A percentile compares a stretch with the other conserved stretches of the same genome.
phyloP scores from a whole-genome alignment of 2,329 filamentous ascomycete species.

The Fusarium oxysporum region DNA sequence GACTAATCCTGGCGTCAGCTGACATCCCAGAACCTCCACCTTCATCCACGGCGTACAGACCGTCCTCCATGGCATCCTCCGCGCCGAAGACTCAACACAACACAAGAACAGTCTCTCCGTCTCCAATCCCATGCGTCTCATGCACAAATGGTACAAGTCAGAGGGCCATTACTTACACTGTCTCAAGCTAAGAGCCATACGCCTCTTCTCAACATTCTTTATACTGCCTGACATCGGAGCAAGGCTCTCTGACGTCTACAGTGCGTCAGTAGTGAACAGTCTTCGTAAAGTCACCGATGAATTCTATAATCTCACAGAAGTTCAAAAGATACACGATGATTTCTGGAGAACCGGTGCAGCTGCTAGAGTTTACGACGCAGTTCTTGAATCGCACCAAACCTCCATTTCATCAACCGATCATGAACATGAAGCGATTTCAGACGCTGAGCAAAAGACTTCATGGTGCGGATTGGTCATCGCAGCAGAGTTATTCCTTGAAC shows the following conservation, averaged over 20 bases:
- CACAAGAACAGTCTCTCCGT: accelerated
- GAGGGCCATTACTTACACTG: background rate
- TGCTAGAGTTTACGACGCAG: background rate
- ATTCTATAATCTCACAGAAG: background rate
- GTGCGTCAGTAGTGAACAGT: background rate
- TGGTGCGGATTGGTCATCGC: constrained; percentile 2
- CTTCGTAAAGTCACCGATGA: background rate
- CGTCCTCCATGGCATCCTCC: background rate
- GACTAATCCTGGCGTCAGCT: accelerated
- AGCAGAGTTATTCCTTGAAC: constrained; percentile 2
- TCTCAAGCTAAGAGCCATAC: constrained; percentile 14
- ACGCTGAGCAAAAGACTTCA: background rate
- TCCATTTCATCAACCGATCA: background rate
- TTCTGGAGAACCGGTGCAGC: background rate
- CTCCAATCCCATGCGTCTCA: background rate
- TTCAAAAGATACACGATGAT: background rate
- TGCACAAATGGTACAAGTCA: constrained; percentile 1
- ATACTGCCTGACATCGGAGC: background rate
- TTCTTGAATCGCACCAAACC: background rate
- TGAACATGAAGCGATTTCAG: accelerated
- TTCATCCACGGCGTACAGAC: constrained; percentile 10
- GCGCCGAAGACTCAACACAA: accelerated
- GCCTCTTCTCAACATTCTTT: constrained; percentile 20
- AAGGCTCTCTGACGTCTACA: background rate
- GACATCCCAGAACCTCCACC: background rate